Conservation (phyloP, 176 grass and related monocot species). For the Echinochloa phyllopogon region DNA sequence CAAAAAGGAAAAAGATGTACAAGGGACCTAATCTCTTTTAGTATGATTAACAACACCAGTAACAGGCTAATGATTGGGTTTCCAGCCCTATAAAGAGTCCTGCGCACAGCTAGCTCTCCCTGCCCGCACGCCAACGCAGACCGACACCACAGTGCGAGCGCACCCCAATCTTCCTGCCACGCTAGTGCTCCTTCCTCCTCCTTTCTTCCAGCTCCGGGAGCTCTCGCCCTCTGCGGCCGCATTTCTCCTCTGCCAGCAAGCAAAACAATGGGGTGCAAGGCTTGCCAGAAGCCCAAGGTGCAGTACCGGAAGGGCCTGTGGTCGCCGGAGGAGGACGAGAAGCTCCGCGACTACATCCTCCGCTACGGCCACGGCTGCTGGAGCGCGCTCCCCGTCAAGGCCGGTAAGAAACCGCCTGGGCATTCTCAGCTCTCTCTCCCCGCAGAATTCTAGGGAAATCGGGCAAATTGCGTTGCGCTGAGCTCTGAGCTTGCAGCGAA, state of each 20-base stretch:
- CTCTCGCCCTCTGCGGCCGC: not conserved
- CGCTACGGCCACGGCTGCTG: conserved; percentile 83
- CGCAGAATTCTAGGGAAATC: not conserved
- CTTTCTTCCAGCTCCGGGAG: not conserved
- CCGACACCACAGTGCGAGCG: conserved; percentile 46
- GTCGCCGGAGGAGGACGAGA: conserved; percentile 94
- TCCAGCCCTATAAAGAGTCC: conserved; percentile 43
- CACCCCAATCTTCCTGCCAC: not conserved
- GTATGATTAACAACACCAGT: too few species aligned
- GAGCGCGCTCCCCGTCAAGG: conserved; percentile 76
- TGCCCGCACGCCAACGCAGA: conserved; percentile 46
- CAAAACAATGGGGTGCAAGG: conserved; percentile 68
- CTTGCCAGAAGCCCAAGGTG: conserved; percentile 86
- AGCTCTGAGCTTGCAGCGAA: not conserved
- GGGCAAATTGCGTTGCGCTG: conserved; percentile 11
- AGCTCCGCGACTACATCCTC: conserved; percentile 78
- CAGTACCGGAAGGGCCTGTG: conserved; percentile 83
- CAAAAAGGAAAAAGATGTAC: not conserved
- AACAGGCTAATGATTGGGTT: conserved; percentile 8
- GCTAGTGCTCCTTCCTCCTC: not conserved
- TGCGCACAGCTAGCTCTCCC: not conserved
- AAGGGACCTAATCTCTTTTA: conserved; percentile 17
- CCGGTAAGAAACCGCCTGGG: conserved; percentile 59
- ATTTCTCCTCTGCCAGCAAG: conserved; percentile 7
- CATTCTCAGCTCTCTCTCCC: not conserved